These are phyloP conservation scores for Hansfordia pulvinata DNA, from an alignment of 2,329 filamentous ascomycete species.

Conservation along the genomic window DNA sequence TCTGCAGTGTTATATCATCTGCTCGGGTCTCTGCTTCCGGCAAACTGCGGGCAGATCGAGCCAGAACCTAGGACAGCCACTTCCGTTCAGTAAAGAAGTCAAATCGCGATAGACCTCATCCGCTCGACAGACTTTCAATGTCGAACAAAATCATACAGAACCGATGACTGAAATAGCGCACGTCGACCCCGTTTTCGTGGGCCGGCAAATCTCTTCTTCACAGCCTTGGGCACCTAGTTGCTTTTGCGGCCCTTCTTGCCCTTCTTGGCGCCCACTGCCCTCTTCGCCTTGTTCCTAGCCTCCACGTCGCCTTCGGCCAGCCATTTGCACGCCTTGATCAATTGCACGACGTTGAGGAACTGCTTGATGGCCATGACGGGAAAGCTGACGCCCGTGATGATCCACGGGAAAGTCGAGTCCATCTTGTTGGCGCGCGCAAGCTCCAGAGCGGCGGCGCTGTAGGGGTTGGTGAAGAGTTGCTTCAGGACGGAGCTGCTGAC, in stretches of 20 bases:
- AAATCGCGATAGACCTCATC: too few species aligned
- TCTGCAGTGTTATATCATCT: too few species aligned
- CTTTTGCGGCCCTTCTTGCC: constrained; percentile 15
- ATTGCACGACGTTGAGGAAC: constrained; percentile 83
- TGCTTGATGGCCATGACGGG: constrained; percentile 90
- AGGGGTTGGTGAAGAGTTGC: constrained; percentile 74
- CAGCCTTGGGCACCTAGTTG: too few species aligned
- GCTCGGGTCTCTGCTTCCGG: too few species aligned
- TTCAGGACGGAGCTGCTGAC: constrained; percentile 56
- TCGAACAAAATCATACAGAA: too few species aligned
- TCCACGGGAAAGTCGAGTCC: constrained; percentile 53
- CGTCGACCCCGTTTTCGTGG: too few species aligned
- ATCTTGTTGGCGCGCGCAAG: constrained; percentile 90
- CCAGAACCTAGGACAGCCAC: too few species aligned
- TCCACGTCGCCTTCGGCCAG: constrained; percentile 81
- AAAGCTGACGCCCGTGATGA: constrained; percentile 65
- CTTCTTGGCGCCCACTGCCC: constrained; percentile 34
- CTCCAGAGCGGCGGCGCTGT: constrained; percentile 85
- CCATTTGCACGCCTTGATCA: constrained; percentile 86
- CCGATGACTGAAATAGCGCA: too few species aligned
- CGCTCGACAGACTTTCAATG: too few species aligned
- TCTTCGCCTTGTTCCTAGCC: constrained; percentile 48
- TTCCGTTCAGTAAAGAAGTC: too few species aligned
- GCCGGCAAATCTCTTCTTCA: too few species aligned
- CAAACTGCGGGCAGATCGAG: too few species aligned